Conservation (phyloP, 164 flowering plant species). For the Berberis thunbergii region DNA sequence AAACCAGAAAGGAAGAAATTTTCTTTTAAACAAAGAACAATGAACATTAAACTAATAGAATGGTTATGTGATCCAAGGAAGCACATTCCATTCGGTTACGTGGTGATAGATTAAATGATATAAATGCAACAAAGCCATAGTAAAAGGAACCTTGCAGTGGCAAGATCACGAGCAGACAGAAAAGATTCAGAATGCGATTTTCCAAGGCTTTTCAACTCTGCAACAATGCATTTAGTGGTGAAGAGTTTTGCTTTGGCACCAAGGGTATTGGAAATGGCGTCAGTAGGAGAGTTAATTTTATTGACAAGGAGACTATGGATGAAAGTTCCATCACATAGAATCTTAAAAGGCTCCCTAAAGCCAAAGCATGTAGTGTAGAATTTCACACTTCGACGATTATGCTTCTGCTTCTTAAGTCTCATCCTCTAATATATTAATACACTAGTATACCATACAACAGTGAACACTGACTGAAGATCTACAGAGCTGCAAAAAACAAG, state of each 20-base stretch:
- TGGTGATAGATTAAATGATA: background rate
- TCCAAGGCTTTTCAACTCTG: conserved; percentile 64
- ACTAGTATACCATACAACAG: no score
- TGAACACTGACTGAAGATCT: no score
- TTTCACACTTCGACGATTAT: conserved; percentile 50
- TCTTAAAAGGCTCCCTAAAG: conserved; percentile 70
- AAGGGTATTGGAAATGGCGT: conserved; percentile 39
- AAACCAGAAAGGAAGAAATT: background rate
- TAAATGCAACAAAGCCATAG: background rate
- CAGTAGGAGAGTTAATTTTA: conserved; percentile 30
- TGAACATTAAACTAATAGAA: background rate
- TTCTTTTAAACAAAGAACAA: background rate
- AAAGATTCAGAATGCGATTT: conserved; percentile 33
- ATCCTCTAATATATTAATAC: conserved; percentile 18
- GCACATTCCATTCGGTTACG: background rate
- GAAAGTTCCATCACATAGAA: conserved; percentile 85
- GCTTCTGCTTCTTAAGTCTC: conserved; percentile 66
- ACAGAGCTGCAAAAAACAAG: no score
- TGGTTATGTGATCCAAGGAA: background rate
- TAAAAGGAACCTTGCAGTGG: conserved; percentile 46
- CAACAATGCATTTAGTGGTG: conserved; percentile 69
- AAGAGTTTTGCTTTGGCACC: conserved; percentile 55
- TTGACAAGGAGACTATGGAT: conserved; percentile 49
- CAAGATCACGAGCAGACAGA: conserved; percentile 41
- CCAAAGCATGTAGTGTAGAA: conserved; percentile 68